Conservation (phyloP, 768 basidiomycete genomes). For the Tricholoma flavovirens region DNA sequence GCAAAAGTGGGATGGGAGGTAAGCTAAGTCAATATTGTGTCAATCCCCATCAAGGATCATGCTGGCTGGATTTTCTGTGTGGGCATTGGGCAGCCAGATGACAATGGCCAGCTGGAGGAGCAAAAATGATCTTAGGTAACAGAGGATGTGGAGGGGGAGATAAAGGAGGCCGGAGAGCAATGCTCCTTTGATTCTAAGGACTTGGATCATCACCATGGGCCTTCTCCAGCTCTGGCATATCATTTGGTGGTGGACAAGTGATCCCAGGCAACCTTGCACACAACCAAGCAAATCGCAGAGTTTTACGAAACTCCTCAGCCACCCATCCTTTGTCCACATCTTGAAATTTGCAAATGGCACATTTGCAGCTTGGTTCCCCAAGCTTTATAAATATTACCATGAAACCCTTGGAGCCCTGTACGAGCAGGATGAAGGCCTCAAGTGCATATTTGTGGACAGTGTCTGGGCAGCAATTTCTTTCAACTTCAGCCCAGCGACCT, state of each 20-base stretch:
- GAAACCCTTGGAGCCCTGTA: background rate
- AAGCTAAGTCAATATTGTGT: too few relatives aligned
- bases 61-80: too few relatives aligned
- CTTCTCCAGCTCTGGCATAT: too few relatives aligned
- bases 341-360: background rate
- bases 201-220: too few relatives aligned
- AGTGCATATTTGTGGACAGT: background rate
- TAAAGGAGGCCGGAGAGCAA: too few relatives aligned
- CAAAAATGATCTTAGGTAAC: too few relatives aligned
- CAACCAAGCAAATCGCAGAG: background rate
- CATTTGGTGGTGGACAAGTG: background rate
- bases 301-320: background rate
- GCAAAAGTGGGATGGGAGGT: too few relatives aligned
- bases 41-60: too few relatives aligned
- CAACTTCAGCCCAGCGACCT: background rate
- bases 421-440: background rate
- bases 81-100: too few relatives aligned
- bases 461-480: background rate
- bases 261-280: background rate
- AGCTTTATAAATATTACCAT: background rate
- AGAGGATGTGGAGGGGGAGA: too few relatives aligned
- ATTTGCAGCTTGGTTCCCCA: background rate
- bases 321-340: background rate
- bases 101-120: too few relatives aligned
- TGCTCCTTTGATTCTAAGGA: too few relatives aligned